phyloP scores from a whole-genome alignment of 2,329 filamentous ascomycete genomes.

The Trichothecium sympodiale region DNA sequence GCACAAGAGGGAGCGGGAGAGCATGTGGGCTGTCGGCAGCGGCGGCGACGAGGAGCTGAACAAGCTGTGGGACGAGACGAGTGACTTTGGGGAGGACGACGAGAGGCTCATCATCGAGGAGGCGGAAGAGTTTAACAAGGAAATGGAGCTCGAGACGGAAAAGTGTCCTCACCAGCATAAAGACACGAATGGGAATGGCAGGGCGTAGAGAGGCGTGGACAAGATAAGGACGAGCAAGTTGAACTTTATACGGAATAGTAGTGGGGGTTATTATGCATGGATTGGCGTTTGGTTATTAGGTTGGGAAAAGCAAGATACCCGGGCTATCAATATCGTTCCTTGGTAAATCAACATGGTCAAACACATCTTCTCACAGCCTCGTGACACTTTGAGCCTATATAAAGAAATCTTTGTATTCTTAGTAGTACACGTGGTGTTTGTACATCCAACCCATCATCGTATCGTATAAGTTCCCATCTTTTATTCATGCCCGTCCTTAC shows the following conservation, averaged over 20 bases:
- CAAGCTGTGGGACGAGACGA: constrained; percentile 77
- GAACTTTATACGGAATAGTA: too few species aligned
- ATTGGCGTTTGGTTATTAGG: too few species aligned
- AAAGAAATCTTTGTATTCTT: constrained; percentile 3
- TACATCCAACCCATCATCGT: constrained; percentile 24
- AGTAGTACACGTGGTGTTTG: constrained; percentile 26
- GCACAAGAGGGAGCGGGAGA: constrained; percentile 84
- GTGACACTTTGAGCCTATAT: too few species aligned
- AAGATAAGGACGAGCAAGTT: too few species aligned
- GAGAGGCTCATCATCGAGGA: constrained; percentile 69
- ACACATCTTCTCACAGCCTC: too few species aligned
- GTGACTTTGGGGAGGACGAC: constrained; percentile 81
- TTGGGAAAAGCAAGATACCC: too few species aligned
- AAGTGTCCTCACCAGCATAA: constrained; percentile 26
- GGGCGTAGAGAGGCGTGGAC: too few species aligned
- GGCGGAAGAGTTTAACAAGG: constrained; percentile 31
- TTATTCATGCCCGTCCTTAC: neutral
- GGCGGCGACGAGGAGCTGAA: constrained; percentile 57
- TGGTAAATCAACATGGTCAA: neutral
- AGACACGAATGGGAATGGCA: constrained; percentile 15
- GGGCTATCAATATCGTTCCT: too few species aligned
- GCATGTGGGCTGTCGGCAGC: constrained; percentile 77
- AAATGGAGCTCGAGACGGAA: constrained; percentile 24
- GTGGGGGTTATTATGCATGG: too few species aligned
- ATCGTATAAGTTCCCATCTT: constrained; percentile 15